Evolutionary conservation across 1,284 basidiomycete species (phyloP).

Genomic region (Flammula alnicola): DNA sequence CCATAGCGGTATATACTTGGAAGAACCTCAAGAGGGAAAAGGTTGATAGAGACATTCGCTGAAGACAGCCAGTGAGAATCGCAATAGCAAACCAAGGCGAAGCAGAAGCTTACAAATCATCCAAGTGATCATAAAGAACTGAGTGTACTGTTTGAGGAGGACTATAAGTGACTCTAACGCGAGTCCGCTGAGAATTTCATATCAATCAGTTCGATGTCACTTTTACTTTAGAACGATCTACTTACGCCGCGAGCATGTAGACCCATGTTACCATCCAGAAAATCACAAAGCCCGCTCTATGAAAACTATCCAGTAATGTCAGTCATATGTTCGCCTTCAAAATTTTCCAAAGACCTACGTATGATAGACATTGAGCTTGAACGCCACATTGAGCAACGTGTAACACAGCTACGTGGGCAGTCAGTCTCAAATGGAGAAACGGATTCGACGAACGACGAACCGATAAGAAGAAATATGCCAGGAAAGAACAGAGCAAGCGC

Average conservation of each 20-base stretch:
- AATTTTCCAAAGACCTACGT: conserved; percentile 32
- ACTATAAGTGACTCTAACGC: conserved; percentile 26
- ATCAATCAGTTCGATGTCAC: not conserved
- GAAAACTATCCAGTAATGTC: conserved; percentile 40
- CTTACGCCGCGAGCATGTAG: conserved; percentile 49
- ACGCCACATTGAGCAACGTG: conserved; percentile 67
- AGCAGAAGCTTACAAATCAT: conserved; percentile 57
- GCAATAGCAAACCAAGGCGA: conserved; percentile 23
- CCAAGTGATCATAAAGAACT: conserved; percentile 41
- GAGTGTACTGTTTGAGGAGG: conserved; percentile 19
- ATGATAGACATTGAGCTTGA: conserved; percentile 61
- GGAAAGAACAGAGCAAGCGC: conserved; percentile 58
- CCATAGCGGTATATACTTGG: conserved; percentile 68
- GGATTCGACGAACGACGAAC: conserved; percentile 32
- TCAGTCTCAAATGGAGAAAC: not conserved
- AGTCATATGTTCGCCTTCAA: not conserved
- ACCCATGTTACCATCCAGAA: conserved; percentile 78
- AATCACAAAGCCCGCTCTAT: conserved; percentile 67
- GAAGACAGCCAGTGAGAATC: conserved; percentile 3
- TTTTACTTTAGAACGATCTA: not conserved
- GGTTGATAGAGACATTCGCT: conserved; percentile 68
- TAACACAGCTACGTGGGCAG: conserved; percentile 47
- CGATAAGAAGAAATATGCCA: conserved; percentile 63
- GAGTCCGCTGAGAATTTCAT: conserved; percentile 19
- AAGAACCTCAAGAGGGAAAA: conserved; percentile 66